A percentile compares a stretch with the other conserved stretches of the same genome.
phyloP scores from a whole-genome alignment of 305 asterid species.

The Petunia hybrid region DNA sequence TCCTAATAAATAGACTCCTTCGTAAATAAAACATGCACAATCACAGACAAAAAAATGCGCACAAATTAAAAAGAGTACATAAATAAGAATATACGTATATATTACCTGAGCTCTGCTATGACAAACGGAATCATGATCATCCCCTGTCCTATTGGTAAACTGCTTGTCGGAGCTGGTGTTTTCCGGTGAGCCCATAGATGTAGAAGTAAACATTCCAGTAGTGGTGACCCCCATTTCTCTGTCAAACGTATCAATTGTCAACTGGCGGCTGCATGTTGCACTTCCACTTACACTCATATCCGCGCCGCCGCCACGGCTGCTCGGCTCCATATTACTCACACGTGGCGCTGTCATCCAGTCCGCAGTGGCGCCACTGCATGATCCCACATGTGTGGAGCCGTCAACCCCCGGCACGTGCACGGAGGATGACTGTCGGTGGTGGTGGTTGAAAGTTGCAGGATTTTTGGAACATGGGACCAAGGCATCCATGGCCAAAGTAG shows the following conservation, averaged over 20 bases:
- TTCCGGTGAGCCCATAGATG: slow-evolving; percentile 68
- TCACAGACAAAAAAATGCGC: not conserved
- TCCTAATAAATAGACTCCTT: not conserved
- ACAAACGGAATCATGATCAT: slow-evolving; percentile 69
- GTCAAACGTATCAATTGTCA: slow-evolving; percentile 56
- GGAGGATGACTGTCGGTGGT: slow-evolving; percentile 37
- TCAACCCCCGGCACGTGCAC: slow-evolving; percentile 39
- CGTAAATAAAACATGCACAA: not conserved
- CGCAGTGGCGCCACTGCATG: slow-evolving; percentile 63
- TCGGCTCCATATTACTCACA: slow-evolving; percentile 17
- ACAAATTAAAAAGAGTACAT: too few relatives aligned
- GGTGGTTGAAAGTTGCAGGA: slow-evolving; percentile 18
- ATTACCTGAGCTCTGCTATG: slow-evolving; percentile 61
- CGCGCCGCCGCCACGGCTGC: slow-evolving; percentile 32
- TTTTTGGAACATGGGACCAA: slow-evolving; percentile 57
- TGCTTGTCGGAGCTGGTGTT: slow-evolving; percentile 69
- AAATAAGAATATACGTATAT: not conserved
- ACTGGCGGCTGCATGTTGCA: slow-evolving; percentile 55
- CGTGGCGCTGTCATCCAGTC: slow-evolving; percentile 36
- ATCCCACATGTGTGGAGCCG: slow-evolving; percentile 58
- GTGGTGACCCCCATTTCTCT: slow-evolving; percentile 37
- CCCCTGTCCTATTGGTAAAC: slow-evolving; percentile 47
- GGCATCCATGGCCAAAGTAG: slow-evolving; percentile 51
- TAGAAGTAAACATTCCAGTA: slow-evolving; percentile 55
- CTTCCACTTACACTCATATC: slow-evolving; percentile 55